Conservation (phyloP, 1,284 basidiomycete genomes). For the Ceratobasidium sp. region DNA sequence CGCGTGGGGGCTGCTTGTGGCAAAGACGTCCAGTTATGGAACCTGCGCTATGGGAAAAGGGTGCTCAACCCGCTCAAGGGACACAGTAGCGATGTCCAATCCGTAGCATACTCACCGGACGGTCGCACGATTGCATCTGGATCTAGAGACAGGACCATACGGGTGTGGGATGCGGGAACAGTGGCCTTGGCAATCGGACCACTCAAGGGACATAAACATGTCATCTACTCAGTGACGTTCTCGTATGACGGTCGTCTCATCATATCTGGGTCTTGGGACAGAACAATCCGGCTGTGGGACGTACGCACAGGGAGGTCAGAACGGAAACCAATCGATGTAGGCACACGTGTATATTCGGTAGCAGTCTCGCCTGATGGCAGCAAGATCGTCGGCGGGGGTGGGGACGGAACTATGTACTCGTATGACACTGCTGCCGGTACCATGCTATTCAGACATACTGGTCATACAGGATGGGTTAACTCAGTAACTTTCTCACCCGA, state of each 20-base stretch:
- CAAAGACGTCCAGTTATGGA: too few relatives aligned
- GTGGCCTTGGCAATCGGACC: too few relatives aligned
- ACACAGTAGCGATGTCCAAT: constrained; percentile 19
- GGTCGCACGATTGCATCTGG: constrained; percentile 35
- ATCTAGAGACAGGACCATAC: constrained; percentile 27
- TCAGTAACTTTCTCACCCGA: too few relatives aligned
- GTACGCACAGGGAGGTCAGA: not conserved
- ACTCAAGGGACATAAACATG: too few relatives aligned
- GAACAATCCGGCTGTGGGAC: not conserved
- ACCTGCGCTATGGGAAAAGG: too few relatives aligned
- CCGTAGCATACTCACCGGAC: constrained; percentile 33
- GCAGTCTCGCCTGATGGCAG: constrained; percentile 42
- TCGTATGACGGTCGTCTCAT: too few relatives aligned
- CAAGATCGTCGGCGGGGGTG: constrained; percentile 28
- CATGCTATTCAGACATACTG: constrained; percentile 47
- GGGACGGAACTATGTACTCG: constrained; percentile 19
- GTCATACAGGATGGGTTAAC: not conserved
- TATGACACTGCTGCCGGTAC: constrained; percentile 35
- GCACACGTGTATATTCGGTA: not conserved
- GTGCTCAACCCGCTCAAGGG: constrained; percentile 11
- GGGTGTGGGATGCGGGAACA: constrained; percentile 10
- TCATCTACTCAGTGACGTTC: too few relatives aligned
- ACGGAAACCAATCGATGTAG: not conserved
- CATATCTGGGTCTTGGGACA: too few relatives aligned
- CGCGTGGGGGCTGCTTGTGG: too few relatives aligned